Base-by-base conservation (phyloP, 1,139 yeast species). In the Geotrichum klebahnii region DNA sequence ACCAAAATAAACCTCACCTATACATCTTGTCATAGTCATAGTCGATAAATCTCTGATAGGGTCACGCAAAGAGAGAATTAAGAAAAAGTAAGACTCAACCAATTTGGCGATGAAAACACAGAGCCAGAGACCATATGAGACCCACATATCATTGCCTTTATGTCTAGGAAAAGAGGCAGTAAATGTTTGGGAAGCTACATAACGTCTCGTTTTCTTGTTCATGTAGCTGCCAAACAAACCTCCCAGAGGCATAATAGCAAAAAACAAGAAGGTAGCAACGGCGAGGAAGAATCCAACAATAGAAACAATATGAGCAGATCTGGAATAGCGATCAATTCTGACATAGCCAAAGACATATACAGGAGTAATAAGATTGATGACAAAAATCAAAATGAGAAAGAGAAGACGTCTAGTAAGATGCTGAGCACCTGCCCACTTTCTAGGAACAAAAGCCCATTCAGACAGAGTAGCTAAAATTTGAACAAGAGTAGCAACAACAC, bases 341-440 rank as follows among this genome's bases (percentile, higher is more conserved):
- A 76, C 82, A 50, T 65, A 86, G 59, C 83, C 84, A 70, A 88
- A 88, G 35, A 89, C 83, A 68, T 87, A 94, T 49, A 88, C 82
- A 40, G 89, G 82, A 38, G 97, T 95, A 61, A 82, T 92, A 68
- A 92, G 74, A 70, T 92, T 92, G 59, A 83, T 65, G 48, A 77
- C 72, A 55, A 90, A 75, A 57, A 90, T 79, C 48, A 81, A 60
- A 52, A 83, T 61, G 67, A 92, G 71, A 67, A 90, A 85, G 74
- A 82, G 64, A 63, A 92, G 75, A 68, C 98, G 86, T 71, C 96
- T 85, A 45, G 89, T 74, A 67, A 92, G 79, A 68, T 88, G 97
- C 73, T 92, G 97, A 69, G 97, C 97, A 71, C 98, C 98, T 29
- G 97, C 95, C 98, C 98, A 92, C 64, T 84, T 82, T 73, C 97